A percentile compares a stretch with the other conserved stretches of the same genome.
phyloP scores from a whole-genome alignment of 306 rosid genomes.

The Trifolium fragiferum region DNA sequence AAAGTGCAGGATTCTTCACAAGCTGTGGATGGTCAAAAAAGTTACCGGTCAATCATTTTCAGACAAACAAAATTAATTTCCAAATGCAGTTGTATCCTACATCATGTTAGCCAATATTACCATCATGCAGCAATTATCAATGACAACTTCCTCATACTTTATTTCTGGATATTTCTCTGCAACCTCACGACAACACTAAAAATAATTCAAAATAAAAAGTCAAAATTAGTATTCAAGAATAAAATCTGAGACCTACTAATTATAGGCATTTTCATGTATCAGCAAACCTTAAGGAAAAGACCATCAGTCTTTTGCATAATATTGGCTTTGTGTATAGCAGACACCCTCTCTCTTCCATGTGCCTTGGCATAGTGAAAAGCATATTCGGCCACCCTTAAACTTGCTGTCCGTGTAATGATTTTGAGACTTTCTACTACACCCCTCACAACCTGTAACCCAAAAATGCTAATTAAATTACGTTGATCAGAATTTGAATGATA shows the following conservation, averaged over 20 bases:
- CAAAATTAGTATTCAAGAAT: constrained; percentile 21
- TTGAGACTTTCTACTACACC: constrained; percentile 99
- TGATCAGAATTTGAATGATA: constrained; percentile 21
- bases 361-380: constrained; percentile 96
- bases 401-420: constrained; percentile 97
- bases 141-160: constrained; percentile 90
- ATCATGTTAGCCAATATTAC: constrained; percentile 49
- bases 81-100: constrained; percentile 27
- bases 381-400: constrained; percentile 98
- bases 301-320: constrained; percentile 99
- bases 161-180: constrained; percentile 98
- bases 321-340: constrained; percentile 99
- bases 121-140: constrained; percentile 99
- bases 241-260: background rate
- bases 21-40: constrained; percentile 61
- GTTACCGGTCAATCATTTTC: constrained; percentile 25
- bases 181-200: constrained; percentile 98
- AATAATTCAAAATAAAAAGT: constrained; percentile 33
- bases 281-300: constrained; percentile 63
- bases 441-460: constrained; percentile 83
- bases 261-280: constrained; percentile 16
- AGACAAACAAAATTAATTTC: constrained; percentile 16
- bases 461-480: constrained; percentile 35
- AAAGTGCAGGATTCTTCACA: constrained; percentile 95
- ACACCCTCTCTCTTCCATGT: constrained; percentile 93